Evolutionary conservation across 1,139 yeast genomes (phyloP).

Genomic region (Protomyces arabidopsidicola): DNA sequence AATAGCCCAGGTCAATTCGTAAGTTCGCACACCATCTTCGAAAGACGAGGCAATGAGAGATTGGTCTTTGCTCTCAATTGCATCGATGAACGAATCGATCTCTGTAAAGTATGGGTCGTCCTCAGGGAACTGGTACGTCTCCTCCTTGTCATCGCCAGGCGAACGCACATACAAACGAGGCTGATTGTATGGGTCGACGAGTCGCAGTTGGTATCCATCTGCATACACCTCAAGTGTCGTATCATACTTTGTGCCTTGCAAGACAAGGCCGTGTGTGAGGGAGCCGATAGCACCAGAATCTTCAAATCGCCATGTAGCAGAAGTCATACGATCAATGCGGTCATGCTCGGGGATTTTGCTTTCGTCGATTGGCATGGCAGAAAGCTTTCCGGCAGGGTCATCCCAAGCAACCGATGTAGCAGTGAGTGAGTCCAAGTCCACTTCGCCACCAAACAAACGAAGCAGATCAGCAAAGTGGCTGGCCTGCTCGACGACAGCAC

Average conservation of each 20-base stretch:
- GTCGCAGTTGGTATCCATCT: constrained; percentile 35
- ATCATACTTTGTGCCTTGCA: constrained; percentile 34
- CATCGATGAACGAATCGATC: constrained; percentile 28
- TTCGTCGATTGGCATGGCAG: constrained; percentile 33
- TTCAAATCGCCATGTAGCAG: constrained; percentile 34
- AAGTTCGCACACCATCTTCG: constrained; percentile 30
- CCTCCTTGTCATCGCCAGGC: constrained; percentile 29
- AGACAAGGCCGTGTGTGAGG: constrained; percentile 33
- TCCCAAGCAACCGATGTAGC: constrained; percentile 33
- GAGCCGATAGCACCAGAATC: constrained; percentile 34
- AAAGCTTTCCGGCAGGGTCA: constrained; percentile 33
- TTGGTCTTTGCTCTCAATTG: constrained; percentile 26
- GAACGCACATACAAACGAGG: constrained; percentile 34
- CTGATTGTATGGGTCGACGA: constrained; percentile 33
- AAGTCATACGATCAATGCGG: constrained; percentile 33
- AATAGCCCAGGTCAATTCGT: constrained; percentile 30
- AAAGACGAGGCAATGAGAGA: constrained; percentile 25
- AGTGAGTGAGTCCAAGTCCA: constrained; percentile 31
- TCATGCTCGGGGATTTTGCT: constrained; percentile 32
- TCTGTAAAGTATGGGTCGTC: constrained; percentile 31
- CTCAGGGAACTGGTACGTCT: constrained; percentile 28
- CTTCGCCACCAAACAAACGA: constrained; percentile 35
- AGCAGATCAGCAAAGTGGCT: constrained; percentile 35
- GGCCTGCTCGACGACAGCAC: constrained; percentile 35
- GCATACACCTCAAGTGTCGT: constrained; percentile 34